phyloP scores from a whole-genome alignment of 306 rosid species.

The Spatholobus suberectus region DNA sequence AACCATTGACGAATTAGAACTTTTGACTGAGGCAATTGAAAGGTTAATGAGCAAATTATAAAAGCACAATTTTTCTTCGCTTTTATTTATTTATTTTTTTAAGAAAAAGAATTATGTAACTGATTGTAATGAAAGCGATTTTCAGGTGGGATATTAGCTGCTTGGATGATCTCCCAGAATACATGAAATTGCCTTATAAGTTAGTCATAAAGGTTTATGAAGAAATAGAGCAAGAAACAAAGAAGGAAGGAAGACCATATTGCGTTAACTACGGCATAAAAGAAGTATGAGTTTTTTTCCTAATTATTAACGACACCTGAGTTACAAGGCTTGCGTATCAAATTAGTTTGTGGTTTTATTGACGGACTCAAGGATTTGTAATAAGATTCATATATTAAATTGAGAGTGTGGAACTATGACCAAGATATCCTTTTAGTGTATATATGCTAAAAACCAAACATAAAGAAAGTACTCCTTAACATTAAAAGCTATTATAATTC shows the following conservation, averaged over 20 bases:
- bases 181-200: neutral
- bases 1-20: conserved; percentile 23
- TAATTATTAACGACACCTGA: neutral
- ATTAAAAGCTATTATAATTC: neutral
- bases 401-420: too few relatives aligned
- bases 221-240: conserved; percentile 12
- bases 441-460: neutral
- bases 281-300: neutral
- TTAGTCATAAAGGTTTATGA: neutral
- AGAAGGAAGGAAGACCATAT: conserved; percentile 30
- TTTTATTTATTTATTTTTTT: neutral
- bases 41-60: neutral
- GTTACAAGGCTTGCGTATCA: neutral
- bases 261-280: conserved; percentile 15
- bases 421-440: too few relatives aligned
- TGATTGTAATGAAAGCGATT: neutral
- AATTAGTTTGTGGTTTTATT: too few relatives aligned
- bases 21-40: conserved; percentile 8
- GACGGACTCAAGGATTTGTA: too few relatives aligned
- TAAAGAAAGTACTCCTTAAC: neutral
- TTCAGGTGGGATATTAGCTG: conserved; percentile 32
- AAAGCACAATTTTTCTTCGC: neutral
- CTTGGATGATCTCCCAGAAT: conserved; percentile 27
- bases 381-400: neutral
- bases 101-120: neutral